Evolutionary conservation across 495 filamentous ascomycete species (phyloP).

Genomic region (Corynascus novoguineensis): DNA sequence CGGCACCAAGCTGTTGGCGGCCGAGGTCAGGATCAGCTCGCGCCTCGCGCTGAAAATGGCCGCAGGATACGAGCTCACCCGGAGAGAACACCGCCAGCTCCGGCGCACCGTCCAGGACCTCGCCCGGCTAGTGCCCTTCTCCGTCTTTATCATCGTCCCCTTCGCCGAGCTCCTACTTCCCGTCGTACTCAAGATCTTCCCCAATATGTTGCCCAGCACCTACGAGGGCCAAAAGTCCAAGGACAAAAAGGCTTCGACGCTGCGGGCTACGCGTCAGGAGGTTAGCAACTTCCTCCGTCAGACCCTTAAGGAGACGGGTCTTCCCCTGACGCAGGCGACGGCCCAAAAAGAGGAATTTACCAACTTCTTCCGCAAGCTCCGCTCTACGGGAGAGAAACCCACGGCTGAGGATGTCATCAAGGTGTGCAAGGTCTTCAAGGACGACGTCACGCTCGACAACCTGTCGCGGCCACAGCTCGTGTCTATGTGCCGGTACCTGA

Average conservation of each 20-base stretch:
- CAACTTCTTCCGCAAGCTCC: conserved; percentile 97
- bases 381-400: conserved; percentile 82
- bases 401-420: conserved; percentile 90
- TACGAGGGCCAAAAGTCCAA: conserved; percentile 89
- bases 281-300: conserved; percentile 86
- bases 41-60: conserved; percentile 95
- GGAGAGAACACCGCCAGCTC: conserved; percentile 87
- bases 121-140: conserved; percentile 89
- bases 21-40: conserved; percentile 87
- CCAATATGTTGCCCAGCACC: conserved; percentile 92
- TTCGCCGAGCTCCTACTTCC: conserved; percentile 95
- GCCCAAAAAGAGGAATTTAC: conserved; percentile 91
- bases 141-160: conserved; percentile 92
- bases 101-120: conserved; percentile 91
- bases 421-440: conserved; percentile 99
- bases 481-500: conserved; percentile 97
- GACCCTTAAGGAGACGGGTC: conserved; percentile 85
- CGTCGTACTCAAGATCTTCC: conserved; percentile 88
- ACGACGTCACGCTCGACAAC: conserved; percentile 96
- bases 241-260: conserved; percentile 74
- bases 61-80: conserved; percentile 90
- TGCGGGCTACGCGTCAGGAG: conserved; percentile 86
- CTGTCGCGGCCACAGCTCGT: conserved; percentile 92
- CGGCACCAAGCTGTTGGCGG: conserved; percentile 93
- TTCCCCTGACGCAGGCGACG: conserved; percentile 78